Base-by-base conservation (phyloP, 306 rosid genomes). In the Cucumis melo region DNA sequence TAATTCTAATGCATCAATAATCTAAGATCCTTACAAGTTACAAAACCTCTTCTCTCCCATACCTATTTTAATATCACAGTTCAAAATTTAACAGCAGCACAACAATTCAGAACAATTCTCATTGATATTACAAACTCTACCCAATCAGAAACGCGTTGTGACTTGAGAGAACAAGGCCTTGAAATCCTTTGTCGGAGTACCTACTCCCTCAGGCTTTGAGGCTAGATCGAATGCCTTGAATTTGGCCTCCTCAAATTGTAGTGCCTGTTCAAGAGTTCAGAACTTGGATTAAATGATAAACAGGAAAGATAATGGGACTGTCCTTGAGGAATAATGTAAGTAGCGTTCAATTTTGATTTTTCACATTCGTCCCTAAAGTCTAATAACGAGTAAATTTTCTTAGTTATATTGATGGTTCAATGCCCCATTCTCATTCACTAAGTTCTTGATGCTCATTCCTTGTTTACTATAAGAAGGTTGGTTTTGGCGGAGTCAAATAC, bases 151-250 rank as follows among this genome's bases (percentile, higher is more conserved):
- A 0, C 86, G 84, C 67, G 91, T 27, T 2, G 91, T 88, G 79
- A 90, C 81, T 51, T 84, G 89, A 62, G 97, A 82, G 84, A 94
- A 94, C 54, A 94, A 78, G 50, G 95, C 93, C 86, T 90, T 94
- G 83, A 92, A 94, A 89, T 92, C 93, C 85, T 81, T 89, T 10
- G 97, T 94, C 6, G 96, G 95, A 44, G 89, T 80, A 24, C 96
- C 97, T 0, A 77, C 82, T 72, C 88, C 97, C 88, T 90, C 98
- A 0, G 92, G 93, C 79, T 88, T 90, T 24, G 98, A 94, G 61
- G 97, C 96, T 74, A 94, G 77, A 84, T 94, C 98, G 39, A 91
- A 84, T 0, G 95, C 98, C 89, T 90, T 94, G 64, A 84, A 85
- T 74, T 89, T 73, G 50, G 91, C 84, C 87, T 90, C 98, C 85